Conservation (phyloP, 83 land plant genomes). For the Picea engelmannii region DNA sequence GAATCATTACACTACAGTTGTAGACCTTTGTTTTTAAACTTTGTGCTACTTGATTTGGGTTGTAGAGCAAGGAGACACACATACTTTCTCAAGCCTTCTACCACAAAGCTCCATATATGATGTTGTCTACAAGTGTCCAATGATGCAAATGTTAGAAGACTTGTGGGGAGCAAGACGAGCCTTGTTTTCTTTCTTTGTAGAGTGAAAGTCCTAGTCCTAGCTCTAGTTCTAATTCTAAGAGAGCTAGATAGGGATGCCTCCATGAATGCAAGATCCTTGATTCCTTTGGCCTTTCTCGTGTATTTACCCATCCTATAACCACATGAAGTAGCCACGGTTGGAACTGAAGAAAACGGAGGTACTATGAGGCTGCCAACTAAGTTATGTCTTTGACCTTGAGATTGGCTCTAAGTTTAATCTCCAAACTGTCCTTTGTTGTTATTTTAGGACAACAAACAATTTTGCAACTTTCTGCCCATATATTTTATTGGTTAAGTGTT, state of each 20-base stretch:
- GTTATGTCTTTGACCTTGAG: too few species aligned
- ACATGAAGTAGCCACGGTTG: conserved; percentile 13
- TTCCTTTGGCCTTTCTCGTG: conserved; percentile 47
- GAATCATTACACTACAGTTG: background rate
- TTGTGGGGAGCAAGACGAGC: conserved; percentile 13
- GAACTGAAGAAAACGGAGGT: background rate
- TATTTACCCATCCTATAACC: conserved; percentile 52
- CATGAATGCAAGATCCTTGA: conserved; percentile 45
- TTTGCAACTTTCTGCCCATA: too few species aligned
- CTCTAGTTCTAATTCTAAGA: conserved; percentile 59
- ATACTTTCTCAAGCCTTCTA: conserved; percentile 54
- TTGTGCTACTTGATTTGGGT: background rate
- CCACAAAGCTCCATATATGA: conserved; percentile 57
- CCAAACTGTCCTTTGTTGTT: too few species aligned
- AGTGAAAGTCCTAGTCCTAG: conserved; percentile 42
- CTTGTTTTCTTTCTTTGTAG: conserved; percentile 21
- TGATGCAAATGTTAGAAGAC: background rate
- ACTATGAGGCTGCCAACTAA: too few species aligned
- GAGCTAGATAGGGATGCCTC: conserved; percentile 29
- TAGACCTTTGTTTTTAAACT: background rate
- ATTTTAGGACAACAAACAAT: too few species aligned
- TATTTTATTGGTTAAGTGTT: too few species aligned
- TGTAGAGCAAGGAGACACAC: background rate
- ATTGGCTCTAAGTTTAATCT: too few species aligned
- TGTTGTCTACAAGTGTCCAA: conserved; percentile 7